Conservation (phyloP, 176 grass and related monocot species). For the Triticum dicoccoides region DNA sequence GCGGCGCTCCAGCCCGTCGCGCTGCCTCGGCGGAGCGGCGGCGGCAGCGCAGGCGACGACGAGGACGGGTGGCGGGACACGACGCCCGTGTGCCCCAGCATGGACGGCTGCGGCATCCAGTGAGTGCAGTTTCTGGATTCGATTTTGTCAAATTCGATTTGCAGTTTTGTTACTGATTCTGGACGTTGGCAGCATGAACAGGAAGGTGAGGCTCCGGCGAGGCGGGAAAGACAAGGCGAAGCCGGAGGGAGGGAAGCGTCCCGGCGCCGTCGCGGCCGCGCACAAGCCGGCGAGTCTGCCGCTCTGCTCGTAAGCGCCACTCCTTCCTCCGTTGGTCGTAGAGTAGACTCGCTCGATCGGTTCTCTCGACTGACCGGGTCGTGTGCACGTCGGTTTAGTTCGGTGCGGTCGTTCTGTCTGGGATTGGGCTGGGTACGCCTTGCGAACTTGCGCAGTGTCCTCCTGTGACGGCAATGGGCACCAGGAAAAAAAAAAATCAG, state of each 20-base stretch:
- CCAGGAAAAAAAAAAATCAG: not conserved
- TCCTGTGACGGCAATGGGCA: not conserved
- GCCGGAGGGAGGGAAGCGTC: constrained; percentile 22
- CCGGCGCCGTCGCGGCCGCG: not conserved
- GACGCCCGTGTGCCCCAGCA: constrained; percentile 45
- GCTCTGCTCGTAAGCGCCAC: constrained; percentile 51
- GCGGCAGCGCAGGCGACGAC: not conserved
- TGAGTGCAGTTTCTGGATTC: constrained; percentile 3
- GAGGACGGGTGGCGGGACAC: not conserved
- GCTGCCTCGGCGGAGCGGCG: not conserved
- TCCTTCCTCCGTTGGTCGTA: not conserved
- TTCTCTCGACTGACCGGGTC: not conserved
- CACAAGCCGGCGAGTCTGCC: constrained; percentile 45
- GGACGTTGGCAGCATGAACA: constrained; percentile 27
- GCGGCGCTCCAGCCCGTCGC: constrained; percentile 30
- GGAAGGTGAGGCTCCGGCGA: constrained; percentile 23
- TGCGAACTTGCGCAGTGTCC: not conserved
- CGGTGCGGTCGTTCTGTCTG: not conserved
- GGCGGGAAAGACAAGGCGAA: constrained; percentile 36
- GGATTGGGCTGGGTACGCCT: not conserved
- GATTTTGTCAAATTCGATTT: no score
- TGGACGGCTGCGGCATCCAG: constrained; percentile 48
- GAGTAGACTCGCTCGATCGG: not conserved
- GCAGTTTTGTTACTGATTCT: not conserved
- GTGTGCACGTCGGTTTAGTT: not conserved